Evolutionary conservation across 257 asterid species (phyloP), one percentile per base, ranked within the genome.

Genomic region (Marsdenia floribunda): DNA sequence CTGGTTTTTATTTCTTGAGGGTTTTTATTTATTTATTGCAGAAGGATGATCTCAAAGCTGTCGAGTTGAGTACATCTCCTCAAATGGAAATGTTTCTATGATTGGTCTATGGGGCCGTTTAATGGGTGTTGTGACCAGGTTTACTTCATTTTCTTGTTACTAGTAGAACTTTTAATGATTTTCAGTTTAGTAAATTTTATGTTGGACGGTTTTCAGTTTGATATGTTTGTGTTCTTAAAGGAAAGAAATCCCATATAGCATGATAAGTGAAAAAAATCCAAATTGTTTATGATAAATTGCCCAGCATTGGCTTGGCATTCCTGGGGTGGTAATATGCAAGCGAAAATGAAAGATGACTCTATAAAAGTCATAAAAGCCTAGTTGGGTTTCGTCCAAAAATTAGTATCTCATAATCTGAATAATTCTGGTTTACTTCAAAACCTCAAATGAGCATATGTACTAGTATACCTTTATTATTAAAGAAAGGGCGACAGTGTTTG

Each of bases 21-120:
- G 21, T 73, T 71, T 35, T 73, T 74, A 77, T 77, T 73, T 73
- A 77, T 78, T 83, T 73, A 77, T 78, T 83, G 77, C 91, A 93
- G 98, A 93, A 86, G 76, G 97, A 90, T 77, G 98, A 93, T 85
- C 96, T 93, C 72, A 88, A 72, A 85, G 91, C 96, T 35, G 98
- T 86, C 67, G n/a, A n/a, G 97, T 93, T 76, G 86, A 93, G 65
- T 86, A 90, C 79, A 86, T 93, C 60, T 74, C 96, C 72, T 83
- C 85, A 40, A 96, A 91, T 83, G 97, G 96, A 76, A 87, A 86
- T 77, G 96, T 91, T 78, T 93, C 98, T 72, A 77, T 87, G 66
- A 91, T 93, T 84, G 97, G 97, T 42, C 82, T 93, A 60, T 93
- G 98, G 98, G 98, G 98, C 79, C 98, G 98, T 70, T 93, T 97